Conservation (phyloP, 1,284 basidiomycete species). For the Puccinia triticina region DNA sequence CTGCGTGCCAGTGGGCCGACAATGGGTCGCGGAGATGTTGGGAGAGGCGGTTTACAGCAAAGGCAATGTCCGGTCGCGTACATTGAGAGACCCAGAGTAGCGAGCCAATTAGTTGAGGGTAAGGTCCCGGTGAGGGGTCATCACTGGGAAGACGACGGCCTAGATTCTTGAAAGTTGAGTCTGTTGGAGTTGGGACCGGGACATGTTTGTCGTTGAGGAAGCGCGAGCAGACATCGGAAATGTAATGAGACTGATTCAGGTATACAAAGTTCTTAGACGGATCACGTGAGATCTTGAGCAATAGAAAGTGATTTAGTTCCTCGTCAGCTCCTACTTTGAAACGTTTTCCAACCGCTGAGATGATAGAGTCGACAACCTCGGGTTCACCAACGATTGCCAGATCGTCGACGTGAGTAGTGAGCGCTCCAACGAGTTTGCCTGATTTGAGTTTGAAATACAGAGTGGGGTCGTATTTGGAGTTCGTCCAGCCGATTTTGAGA, state of each 20-base stretch:
- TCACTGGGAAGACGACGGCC: not conserved
- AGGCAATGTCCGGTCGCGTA: no score
- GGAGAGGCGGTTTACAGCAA: not conserved
- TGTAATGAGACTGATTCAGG: not conserved
- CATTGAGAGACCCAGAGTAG: not conserved
- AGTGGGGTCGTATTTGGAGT: no score
- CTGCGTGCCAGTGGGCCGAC: not conserved
- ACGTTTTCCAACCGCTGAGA: not conserved
- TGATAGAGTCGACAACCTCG: not conserved
- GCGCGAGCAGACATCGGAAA: not conserved
- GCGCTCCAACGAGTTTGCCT: not conserved
- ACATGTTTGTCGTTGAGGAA: not conserved
- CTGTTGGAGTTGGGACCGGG: not conserved
- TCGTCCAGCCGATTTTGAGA: not conserved
- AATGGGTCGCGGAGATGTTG: not conserved
- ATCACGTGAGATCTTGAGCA: not conserved
- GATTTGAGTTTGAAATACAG: not conserved
- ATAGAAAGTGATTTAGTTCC: not conserved
- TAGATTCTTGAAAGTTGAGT: not conserved
- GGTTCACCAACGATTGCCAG: not conserved
- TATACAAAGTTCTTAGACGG: not conserved
- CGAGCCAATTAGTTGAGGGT: constrained; percentile 8
- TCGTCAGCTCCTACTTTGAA: not conserved
- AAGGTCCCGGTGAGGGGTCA: not conserved
- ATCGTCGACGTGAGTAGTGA: not conserved